Evolutionary conservation across 2,329 filamentous ascomycete genomes (phyloP), one percentile per base, ranked within the genome.

Genomic region (Penicillium frequentans): DNA sequence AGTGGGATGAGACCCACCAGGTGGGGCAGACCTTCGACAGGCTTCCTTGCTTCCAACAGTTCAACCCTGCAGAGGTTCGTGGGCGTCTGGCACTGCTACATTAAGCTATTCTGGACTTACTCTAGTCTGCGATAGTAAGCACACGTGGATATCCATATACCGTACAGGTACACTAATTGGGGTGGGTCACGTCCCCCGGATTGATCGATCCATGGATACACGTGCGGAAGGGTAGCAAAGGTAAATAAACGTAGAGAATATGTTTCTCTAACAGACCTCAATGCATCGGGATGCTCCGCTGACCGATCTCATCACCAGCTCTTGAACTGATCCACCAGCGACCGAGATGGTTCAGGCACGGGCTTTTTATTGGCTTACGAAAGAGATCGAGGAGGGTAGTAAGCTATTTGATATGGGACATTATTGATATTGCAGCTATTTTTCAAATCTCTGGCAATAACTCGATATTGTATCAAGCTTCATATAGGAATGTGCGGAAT

Each of bases 11-110:
- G 56, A 55, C 49, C 49, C 52, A 56, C 55, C 21, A 24, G 4
- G 52, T 58, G 52, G 52, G 56, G 49, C 52, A n/a, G 2, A 33
- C 37, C 29, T 53, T 52, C 56, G 33, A 51, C 21, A 19, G 37
- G 44, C 3, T 29, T 39, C 49, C 31, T 42, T 33, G 46, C 46
- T 48, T 48, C 16, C 11, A 31, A 26, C 45, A 27, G 45, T 16
- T 29, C 9, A 11, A 31, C 45, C 45, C 9, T 48, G 27, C 27
- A 31, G 11, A 19, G 16, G 27, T 47, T 47, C 45, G 19, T 27
- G 31, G 13, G 31, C 31, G 35, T 39, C 16, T 29, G 27, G 27
- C 27, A 39, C 7, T 19, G n/a, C 35, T 19, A 39, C 8, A 39
- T 39, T 39, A 19, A 19, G 16, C 7, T 39, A 39, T 7, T 14